Percentiles rank a stretch among this genome's conserved stretches.
Conservation (phyloP, 495 filamentous ascomycete genomes). For the Penicillium desertorum region DNA sequence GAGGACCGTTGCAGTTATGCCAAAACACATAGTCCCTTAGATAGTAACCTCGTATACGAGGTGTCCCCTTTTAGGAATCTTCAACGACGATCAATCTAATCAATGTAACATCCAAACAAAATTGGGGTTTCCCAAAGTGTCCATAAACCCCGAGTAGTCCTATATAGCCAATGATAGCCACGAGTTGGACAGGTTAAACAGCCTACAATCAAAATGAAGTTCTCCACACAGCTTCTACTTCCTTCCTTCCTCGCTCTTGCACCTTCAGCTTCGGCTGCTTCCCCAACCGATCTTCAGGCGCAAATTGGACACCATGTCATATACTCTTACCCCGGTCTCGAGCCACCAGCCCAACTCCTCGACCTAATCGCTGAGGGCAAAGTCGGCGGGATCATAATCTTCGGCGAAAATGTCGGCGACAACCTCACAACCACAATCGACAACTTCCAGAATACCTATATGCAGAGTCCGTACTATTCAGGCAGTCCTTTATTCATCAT, state of each 20-base stretch:
- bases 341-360: conserved; percentile 27
- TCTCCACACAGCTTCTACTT: conserved; percentile 5
- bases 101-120: conserved; percentile 17
- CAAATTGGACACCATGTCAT: conserved; percentile 37
- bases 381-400: conserved; percentile 39
- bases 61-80: neutral
- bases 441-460: conserved; percentile 30
- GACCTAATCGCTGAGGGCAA: conserved; percentile 32
- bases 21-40: neutral
- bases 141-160: neutral
- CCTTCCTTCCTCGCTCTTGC: conserved; percentile 7
- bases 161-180: neutral
- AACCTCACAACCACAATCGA: conserved; percentile 23
- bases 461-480: conserved; percentile 21
- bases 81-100: conserved; percentile 21
- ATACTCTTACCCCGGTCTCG: conserved; percentile 35
- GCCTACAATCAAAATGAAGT: conserved; percentile 10
- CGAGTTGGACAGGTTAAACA: neutral
- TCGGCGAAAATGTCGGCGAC: conserved; percentile 35
- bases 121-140: conserved; percentile 2
- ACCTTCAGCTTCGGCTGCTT: neutral
- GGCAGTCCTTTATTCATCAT: conserved; percentile 36
- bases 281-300: neutral
- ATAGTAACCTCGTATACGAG: conserved; percentile 5
- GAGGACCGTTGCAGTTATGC: neutral